Base-by-base conservation (phyloP, 176 grass and related monocot genomes). In the Avena sativa region DNA sequence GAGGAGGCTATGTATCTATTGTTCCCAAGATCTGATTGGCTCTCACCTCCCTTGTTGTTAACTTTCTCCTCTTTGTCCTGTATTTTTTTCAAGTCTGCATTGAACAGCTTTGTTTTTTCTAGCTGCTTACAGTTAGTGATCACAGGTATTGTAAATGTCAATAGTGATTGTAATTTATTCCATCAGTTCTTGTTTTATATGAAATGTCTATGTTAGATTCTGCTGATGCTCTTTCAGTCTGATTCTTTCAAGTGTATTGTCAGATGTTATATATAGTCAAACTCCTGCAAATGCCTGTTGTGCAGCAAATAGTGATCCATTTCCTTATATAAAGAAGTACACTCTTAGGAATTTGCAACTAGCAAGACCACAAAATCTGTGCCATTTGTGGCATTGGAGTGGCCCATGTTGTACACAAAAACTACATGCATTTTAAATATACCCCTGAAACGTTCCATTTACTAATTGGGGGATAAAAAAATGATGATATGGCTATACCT, bases 191-290 rank as follows among this genome's bases (percentile, higher is more conserved):
- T 34, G 32, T 34, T 34, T 34, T 55, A 30, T 65, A 61, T 72
- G 68, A 85, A 70, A 16, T 32, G 63, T 82, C 15, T 66, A 30
- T 62, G 38, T 66, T 70, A 58, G 48, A 30, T 80, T 85, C 71
- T 84, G 11, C 8, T 20, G 16, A 34, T 34, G 32, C 32, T 34
- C 32, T 34, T 34, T 34, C 32, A 34, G 32, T 34, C 32, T 74
- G 21, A 51, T 75, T 52, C 47, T 75, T 30, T 75, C n/a, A 52
- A 75, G 13, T 52, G 23, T 26, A 75, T 75, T 51, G 8, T 63
- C 76, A 64, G 68, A 89, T 75, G 21, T 32, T 74, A 30, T 53
- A 79, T 61, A 74, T 82, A 46, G 63, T 62, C 60, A 85, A 85
- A 80, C 4, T 80, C 56, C 20, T 80, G 52, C 12, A 9, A 85